These are phyloP conservation scores for Diaporthe ampelina DNA, from an alignment of 2,329 filamentous ascomycete genomes.

Conservation along the genomic window DNA sequence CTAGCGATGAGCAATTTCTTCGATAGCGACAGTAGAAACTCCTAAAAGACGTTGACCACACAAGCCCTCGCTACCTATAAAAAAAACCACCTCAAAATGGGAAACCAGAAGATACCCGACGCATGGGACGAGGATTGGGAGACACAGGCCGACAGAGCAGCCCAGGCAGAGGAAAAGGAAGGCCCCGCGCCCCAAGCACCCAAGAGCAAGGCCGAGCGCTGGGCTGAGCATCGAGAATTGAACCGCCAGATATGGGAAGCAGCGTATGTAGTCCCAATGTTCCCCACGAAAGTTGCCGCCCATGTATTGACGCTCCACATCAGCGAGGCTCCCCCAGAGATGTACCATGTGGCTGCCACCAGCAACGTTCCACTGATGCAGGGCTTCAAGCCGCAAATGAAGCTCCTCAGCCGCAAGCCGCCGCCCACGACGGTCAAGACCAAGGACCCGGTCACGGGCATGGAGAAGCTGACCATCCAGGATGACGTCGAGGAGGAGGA, in stretches of 20 bases:
- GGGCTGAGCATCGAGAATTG: constrained; percentile 84
- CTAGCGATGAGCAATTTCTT: constrained; percentile 4
- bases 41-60: not conserved
- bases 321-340: constrained; percentile 81
- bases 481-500: constrained; percentile 75
- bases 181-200: constrained; percentile 54
- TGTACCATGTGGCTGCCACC: constrained; percentile 76
- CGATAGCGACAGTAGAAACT: not conserved
- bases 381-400: constrained; percentile 85
- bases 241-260: constrained; percentile 92
- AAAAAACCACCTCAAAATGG: constrained; percentile 54
- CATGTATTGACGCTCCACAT: constrained; percentile 32
- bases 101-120: constrained; percentile 70
- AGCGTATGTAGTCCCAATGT: constrained; percentile 71
- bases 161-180: constrained; percentile 55
- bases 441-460: constrained; percentile 66
- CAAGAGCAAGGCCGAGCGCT: constrained; percentile 80
- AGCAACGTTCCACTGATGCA: constrained; percentile 70
- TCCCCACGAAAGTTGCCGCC: not conserved
- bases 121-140: constrained; percentile 97
- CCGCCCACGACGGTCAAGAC: constrained; percentile 70
- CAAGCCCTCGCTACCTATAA: not conserved
- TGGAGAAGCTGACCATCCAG: constrained; percentile 60
- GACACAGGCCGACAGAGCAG: constrained; percentile 74
- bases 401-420: constrained; percentile 87